A percentile compares a stretch with the other conserved stretches of the same genome.
These are phyloP conservation scores for Mortierella sp. DNA, from an alignment of 371 early-diverging fungal genomes.

Conservation along the genomic window DNA sequence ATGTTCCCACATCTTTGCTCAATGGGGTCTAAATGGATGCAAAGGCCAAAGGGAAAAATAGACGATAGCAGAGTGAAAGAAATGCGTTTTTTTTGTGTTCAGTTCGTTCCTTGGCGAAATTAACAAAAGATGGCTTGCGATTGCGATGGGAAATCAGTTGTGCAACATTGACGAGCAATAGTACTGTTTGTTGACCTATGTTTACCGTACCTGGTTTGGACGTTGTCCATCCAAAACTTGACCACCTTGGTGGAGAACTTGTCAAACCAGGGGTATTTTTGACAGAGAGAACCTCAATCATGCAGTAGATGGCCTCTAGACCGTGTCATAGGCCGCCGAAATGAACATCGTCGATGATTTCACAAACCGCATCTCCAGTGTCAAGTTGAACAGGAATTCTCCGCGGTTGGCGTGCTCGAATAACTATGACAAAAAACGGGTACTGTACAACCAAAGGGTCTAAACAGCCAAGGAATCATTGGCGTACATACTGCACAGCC, in stretches of 20 bases:
- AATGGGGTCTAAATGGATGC: conserved; percentile 54
- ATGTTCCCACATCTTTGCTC: conserved; percentile 55
- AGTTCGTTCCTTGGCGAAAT: too few species aligned
- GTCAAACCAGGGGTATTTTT: conserved; percentile 34
- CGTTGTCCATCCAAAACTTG: conserved; percentile 53
- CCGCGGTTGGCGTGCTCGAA: conserved; percentile 8
- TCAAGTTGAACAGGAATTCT: conserved; percentile 48
- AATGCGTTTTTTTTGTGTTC: too few species aligned
- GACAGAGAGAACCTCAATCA: conserved; percentile 42
- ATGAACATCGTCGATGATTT: conserved; percentile 38
- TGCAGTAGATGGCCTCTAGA: conserved; percentile 50
- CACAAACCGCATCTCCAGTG: conserved; percentile 45
- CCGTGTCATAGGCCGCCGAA: conserved; percentile 53
- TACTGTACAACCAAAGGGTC: too few species aligned
- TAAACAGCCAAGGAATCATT: too few species aligned
- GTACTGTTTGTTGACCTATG: too few species aligned
- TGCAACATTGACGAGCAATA: too few species aligned
- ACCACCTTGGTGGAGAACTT: conserved; percentile 43
- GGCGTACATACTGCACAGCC: too few species aligned
- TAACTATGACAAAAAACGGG: too few species aligned
- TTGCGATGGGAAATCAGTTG: too few species aligned
- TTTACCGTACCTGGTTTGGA: conserved; percentile 33
- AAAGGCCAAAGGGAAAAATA: too few species aligned
- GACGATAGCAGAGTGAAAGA: too few species aligned
- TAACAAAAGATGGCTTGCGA: too few species aligned